Percentiles rank a stretch among this genome's conserved stretches.
Evolutionary conservation across 1,284 basidiomycete genomes (phyloP).

Genomic region (Microbotryum silenes-acaulis): DNA sequence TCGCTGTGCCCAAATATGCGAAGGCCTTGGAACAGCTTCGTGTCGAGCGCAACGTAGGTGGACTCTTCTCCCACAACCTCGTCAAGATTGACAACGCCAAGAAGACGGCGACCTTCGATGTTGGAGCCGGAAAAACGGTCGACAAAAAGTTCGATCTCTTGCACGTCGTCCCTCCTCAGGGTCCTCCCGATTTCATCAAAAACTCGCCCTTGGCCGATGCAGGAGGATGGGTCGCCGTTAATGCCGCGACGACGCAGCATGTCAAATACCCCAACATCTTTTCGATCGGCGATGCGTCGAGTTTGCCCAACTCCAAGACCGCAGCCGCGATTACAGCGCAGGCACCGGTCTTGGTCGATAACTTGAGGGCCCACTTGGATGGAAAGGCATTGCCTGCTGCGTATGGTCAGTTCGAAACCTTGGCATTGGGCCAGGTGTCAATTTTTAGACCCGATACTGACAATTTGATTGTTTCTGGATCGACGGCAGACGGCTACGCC

Average conservation of each 20-base stretch:
- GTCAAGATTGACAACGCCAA: constrained; percentile 60
- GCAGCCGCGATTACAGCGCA: constrained; percentile 88
- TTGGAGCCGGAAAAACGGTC: constrained; percentile 50
- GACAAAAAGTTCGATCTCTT: constrained; percentile 54
- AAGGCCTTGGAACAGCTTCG: constrained; percentile 74
- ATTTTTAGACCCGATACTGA: constrained; percentile 42
- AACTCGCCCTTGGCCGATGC: constrained; percentile 53
- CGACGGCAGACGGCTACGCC: constrained; percentile 40
- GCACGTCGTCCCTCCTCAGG: constrained; percentile 87
- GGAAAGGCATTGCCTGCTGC: constrained; percentile 53
- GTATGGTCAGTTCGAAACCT: constrained; percentile 6
- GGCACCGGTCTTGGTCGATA: constrained; percentile 85
- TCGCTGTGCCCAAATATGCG: constrained; percentile 78
- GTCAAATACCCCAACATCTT: constrained; percentile 77
- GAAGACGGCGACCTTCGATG: constrained; percentile 76
- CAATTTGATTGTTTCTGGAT: neutral
- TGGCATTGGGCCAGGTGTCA: neutral
- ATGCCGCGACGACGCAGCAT: constrained; percentile 72
- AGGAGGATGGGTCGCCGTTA: constrained; percentile 80
- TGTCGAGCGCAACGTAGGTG: constrained; percentile 68
- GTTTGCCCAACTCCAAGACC: constrained; percentile 89
- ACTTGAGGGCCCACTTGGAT: constrained; percentile 66
- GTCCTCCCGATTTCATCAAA: constrained; percentile 75
- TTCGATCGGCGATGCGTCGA: constrained; percentile 81
- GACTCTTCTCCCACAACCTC: constrained; percentile 76